Evolutionary conservation across 1,284 basidiomycete species (phyloP).

Genomic region (Mrakiaceae sp.): DNA sequence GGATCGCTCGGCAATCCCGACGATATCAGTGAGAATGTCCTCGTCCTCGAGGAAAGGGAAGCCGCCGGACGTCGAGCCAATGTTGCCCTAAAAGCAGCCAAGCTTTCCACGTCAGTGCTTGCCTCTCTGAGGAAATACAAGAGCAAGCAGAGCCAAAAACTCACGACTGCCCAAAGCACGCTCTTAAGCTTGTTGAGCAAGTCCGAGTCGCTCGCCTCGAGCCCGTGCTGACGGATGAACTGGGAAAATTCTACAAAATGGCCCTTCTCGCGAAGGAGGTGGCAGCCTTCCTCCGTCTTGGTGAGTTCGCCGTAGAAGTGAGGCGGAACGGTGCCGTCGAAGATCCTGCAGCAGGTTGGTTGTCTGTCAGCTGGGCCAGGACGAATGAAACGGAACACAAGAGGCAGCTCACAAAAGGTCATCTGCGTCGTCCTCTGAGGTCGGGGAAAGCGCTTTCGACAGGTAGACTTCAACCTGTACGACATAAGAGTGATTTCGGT

Average conservation of each 20-base stretch:
- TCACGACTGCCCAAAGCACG: slow-evolving; percentile 88
- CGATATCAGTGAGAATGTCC: slow-evolving; percentile 76
- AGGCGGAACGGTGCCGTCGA: slow-evolving; percentile 77
- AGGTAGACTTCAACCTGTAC: slow-evolving; percentile 79
- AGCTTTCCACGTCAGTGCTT: background rate
- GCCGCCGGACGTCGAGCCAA: slow-evolving; percentile 80
- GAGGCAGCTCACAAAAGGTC: slow-evolving; percentile 44
- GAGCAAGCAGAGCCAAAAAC: slow-evolving; percentile 28
- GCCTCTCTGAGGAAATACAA: background rate
- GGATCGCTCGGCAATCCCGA: slow-evolving; percentile 84
- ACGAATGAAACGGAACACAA: background rate
- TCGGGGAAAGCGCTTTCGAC: slow-evolving; percentile 56
- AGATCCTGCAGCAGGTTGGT: slow-evolving; percentile 32
- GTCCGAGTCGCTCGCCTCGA: slow-evolving; percentile 70
- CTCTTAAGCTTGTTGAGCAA: slow-evolving; percentile 85
- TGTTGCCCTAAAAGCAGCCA: slow-evolving; percentile 60
- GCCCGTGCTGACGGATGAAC: slow-evolving; percentile 74
- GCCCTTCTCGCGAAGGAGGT: slow-evolving; percentile 75
- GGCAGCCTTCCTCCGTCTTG: slow-evolving; percentile 88
- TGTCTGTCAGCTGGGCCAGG: background rate
- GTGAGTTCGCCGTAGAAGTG: slow-evolving; percentile 98
- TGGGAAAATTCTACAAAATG: slow-evolving; percentile 86
- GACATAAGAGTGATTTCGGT: slow-evolving; percentile 75
- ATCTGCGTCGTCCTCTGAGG: slow-evolving; percentile 49
- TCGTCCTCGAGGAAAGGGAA: slow-evolving; percentile 91